Conservation (phyloP, 2,329 filamentous ascomycete genomes). For the Penicillium sp. region DNA sequence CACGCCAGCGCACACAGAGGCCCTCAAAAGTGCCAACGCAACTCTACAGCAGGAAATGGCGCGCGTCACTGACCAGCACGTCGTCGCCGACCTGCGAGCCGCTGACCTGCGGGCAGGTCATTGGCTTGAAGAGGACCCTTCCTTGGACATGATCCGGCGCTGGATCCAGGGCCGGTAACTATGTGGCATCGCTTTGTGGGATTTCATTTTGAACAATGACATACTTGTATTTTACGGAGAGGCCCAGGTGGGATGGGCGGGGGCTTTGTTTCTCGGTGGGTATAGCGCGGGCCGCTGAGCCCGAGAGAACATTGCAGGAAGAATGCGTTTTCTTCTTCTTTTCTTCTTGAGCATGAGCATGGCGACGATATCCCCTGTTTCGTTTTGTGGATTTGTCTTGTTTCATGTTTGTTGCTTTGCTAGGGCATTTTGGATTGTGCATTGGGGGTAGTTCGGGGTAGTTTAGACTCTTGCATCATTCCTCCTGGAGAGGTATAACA, state of each 20-base stretch:
- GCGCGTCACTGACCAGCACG: slow-evolving; percentile 53
- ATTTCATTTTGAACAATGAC: too few relatives aligned
- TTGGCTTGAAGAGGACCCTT: slow-evolving; percentile 59
- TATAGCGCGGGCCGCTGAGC: slow-evolving; percentile 17
- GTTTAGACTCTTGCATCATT: neutral
- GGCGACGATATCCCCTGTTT: slow-evolving; percentile 20
- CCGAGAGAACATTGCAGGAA: slow-evolving; percentile 2
- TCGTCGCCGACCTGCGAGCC: slow-evolving; percentile 51
- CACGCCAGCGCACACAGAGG: slow-evolving; percentile 44
- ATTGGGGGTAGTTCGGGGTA: neutral
- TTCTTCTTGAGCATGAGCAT: slow-evolving; percentile 14
- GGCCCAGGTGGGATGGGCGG: slow-evolving; percentile 3
- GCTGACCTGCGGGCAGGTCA: slow-evolving; percentile 54
- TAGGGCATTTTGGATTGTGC: neutral
- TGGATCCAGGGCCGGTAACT: slow-evolving; percentile 41
- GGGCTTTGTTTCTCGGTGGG: slow-evolving; percentile 2
- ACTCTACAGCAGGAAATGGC: slow-evolving; percentile 50
- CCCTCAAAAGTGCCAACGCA: slow-evolving; percentile 47
- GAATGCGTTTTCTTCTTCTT: neutral
- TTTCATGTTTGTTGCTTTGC: neutral
- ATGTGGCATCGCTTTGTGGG: neutral
- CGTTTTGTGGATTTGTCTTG: slow-evolving; percentile 7
- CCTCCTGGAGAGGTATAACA: neutral
- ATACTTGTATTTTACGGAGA: slow-evolving; percentile 5
- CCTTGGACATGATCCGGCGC: slow-evolving; percentile 47